Conservation (phyloP, 208 protist species). For the Trypanosoma melophagium region DNA sequence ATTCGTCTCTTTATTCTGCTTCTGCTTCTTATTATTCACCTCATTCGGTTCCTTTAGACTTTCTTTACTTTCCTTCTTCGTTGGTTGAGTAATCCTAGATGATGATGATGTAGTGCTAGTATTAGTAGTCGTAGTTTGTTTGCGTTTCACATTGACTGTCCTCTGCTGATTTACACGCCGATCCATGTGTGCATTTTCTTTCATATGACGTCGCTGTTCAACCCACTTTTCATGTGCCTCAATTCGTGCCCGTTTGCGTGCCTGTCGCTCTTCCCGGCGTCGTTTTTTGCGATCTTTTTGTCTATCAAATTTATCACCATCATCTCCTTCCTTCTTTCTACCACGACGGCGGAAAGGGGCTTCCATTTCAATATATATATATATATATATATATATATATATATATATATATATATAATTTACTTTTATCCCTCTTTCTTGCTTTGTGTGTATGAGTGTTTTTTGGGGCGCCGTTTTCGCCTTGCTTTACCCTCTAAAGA, state of each 20-base stretch:
- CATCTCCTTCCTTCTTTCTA: slow-evolving; percentile 5
- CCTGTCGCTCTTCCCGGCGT: slow-evolving; percentile 44
- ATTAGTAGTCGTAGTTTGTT: neutral
- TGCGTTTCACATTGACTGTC: neutral
- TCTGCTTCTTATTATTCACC: neutral
- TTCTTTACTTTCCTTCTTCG: slow-evolving; percentile 1
- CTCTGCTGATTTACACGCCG: neutral
- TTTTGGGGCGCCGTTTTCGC: no score
- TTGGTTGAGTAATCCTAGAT: no score
- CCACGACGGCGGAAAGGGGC: neutral
- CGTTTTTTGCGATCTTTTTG: slow-evolving; percentile 63
- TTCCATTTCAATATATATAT: neutral
- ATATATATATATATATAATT: neutral
- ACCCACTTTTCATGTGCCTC: slow-evolving; percentile 53
- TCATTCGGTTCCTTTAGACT: neutral
- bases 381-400: neutral
- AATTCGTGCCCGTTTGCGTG: slow-evolving; percentile 57
- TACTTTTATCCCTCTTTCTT: neutral
- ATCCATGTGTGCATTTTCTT: neutral
- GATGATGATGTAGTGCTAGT: neutral
- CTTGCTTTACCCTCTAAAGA: no score
- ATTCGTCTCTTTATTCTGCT: neutral
- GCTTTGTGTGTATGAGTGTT: slow-evolving; percentile 1
- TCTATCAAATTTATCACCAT: slow-evolving; percentile 28
- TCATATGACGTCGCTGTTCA: slow-evolving; percentile 37